These are phyloP conservation scores for Eutypella sp. DNA, from an alignment of 2,329 filamentous ascomycete species.

Conservation along the genomic window DNA sequence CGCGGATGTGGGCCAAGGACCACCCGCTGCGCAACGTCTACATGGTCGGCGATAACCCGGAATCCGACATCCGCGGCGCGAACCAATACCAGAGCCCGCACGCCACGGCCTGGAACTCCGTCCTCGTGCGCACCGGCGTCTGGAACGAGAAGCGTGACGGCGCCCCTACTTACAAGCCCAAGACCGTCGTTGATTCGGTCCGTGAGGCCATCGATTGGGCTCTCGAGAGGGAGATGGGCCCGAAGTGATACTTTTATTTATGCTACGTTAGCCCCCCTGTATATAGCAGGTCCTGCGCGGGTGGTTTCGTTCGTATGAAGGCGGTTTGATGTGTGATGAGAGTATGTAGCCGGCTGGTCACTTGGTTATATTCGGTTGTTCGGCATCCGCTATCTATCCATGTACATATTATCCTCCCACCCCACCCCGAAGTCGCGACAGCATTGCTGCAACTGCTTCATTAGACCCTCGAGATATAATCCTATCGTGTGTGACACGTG, in stretches of 20 bases:
- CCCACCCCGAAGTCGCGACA: too few species aligned
- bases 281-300: too few species aligned
- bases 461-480: too few species aligned
- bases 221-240: constrained; percentile 50
- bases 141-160: constrained; percentile 44
- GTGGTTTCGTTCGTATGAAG: too few species aligned
- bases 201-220: constrained; percentile 74
- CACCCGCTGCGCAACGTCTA: constrained; percentile 70
- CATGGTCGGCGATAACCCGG: constrained; percentile 90
- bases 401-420: too few species aligned
- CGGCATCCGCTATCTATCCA: too few species aligned
- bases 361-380: too few species aligned
- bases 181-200: constrained; percentile 67
- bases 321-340: too few species aligned
- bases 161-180: constrained; percentile 56
- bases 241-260: constrained; percentile 21
- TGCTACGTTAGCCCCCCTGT: too few species aligned
- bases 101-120: constrained; percentile 70
- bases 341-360: too few species aligned
- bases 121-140: constrained; percentile 78
- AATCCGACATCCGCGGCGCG: constrained; percentile 84
- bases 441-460: too few species aligned
- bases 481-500: too few species aligned
- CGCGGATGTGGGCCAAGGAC: constrained; percentile 20
- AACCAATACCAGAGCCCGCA: constrained; percentile 65